phyloP scores from a whole-genome alignment of 1,139 yeast species.

The Suhomyces atakaporum region DNA sequence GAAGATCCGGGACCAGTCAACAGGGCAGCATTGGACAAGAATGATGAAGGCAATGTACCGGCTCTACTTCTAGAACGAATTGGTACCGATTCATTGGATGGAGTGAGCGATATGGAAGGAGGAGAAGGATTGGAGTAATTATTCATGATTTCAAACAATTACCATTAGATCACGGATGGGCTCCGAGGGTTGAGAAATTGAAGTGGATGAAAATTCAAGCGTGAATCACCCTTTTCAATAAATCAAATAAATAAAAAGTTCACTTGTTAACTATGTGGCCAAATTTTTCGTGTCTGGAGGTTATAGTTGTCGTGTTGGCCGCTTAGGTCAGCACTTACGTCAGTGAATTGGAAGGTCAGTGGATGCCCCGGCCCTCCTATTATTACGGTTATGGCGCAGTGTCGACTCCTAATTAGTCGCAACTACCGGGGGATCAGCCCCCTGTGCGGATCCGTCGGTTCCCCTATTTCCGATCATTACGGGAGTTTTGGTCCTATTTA shows the following conservation, averaged over 20 bases:
- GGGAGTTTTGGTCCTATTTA: no score
- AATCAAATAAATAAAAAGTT: no score
- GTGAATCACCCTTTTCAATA: no score
- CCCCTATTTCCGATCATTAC: no score
- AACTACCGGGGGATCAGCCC: background rate
- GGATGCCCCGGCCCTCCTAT: slow-evolving; percentile 1
- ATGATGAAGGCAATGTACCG: slow-evolving; percentile 57
- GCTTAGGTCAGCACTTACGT: slow-evolving; percentile 5
- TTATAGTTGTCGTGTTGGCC: slow-evolving; percentile 8
- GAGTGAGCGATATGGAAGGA: slow-evolving; percentile 35
- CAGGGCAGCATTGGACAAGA: slow-evolving; percentile 18
- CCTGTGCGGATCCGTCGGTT: background rate
- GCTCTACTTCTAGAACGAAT: slow-evolving; percentile 49
- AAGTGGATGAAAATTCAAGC: no score
- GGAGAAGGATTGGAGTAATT: slow-evolving; percentile 30
- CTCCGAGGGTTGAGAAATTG: background rate
- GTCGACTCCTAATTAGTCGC: background rate
- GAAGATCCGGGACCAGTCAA: slow-evolving; percentile 11
- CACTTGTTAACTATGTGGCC: background rate
- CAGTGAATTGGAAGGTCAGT: no score
- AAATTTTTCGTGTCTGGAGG: slow-evolving; percentile 10
- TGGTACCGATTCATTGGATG: slow-evolving; percentile 20
- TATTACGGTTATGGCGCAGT: slow-evolving; percentile 3
- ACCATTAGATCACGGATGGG: slow-evolving; percentile 9
- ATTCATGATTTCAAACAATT: slow-evolving; percentile 8